Evolutionary conservation across 768 basidiomycete genomes (phyloP).

Genomic region (Lactarius quietus): DNA sequence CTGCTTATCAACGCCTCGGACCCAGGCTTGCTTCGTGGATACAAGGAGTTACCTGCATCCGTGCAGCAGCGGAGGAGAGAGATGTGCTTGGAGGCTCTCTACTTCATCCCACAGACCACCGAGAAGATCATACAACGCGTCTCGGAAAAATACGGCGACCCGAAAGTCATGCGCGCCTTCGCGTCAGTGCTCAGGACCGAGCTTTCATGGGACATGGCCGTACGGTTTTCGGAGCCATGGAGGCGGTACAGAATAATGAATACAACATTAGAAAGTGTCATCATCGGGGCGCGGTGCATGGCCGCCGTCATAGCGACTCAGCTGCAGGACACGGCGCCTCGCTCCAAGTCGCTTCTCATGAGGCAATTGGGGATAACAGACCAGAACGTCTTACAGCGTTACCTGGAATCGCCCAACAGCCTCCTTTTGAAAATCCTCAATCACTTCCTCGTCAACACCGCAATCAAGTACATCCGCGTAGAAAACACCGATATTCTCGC

Average conservation of each 20-base stretch:
- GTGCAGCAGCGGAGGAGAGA: not conserved
- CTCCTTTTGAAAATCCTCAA: constrained; percentile 9
- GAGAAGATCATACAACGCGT: not conserved
- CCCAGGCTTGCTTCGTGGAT: not conserved
- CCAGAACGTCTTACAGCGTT: not conserved
- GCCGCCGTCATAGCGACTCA: not conserved
- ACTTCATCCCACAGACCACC: not conserved
- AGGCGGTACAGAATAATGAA: not conserved
- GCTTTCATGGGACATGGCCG: not conserved
- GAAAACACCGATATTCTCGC: not conserved
- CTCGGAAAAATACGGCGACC: not conserved
- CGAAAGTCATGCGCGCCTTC: not conserved
- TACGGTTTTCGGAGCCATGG: not conserved
- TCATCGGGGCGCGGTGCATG: constrained; percentile 10
- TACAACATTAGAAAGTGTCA: not conserved
- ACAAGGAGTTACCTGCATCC: constrained; percentile 1
- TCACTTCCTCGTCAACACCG: constrained; percentile 6
- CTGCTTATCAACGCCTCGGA: not conserved
- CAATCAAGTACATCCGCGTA: not conserved
- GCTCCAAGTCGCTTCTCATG: not conserved
- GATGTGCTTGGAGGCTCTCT: constrained; percentile 5
- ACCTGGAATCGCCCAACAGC: not conserved
- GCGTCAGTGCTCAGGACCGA: not conserved
- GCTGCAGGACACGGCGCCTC: not conserved
- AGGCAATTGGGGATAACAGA: not conserved